Base-by-base conservation (phyloP, 345 rosid species). In the Hibiscus tridactylites region DNA sequence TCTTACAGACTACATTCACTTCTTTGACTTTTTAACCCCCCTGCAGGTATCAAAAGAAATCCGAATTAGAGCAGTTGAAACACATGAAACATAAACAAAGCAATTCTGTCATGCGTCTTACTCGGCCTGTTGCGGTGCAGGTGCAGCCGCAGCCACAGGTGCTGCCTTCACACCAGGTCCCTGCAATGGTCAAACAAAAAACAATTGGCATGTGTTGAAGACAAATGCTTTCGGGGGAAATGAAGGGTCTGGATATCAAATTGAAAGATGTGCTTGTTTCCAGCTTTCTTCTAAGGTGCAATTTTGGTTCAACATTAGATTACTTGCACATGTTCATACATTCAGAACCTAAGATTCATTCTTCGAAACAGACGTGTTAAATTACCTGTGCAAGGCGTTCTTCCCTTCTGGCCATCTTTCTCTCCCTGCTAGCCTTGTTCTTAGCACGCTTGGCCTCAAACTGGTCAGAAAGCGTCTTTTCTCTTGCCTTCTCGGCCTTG, bases 391-490 rank as follows among this genome's bases (percentile, higher is more conserved):
- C 91, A 37, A 90, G 76, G 7, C 91, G 88, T 77, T 85, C 91
- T 57, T 90, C 93, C 54, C 91, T 83, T 79, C 91, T 78, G 24
- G 93, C 96, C 65, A 83, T 9, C 78, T 90, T 90, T 66, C 90
- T 84, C 80, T 88, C 96, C 80, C 90, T 77, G 80, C 88, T 85
- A 3, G 88, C 96, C 86, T 90, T 90, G 85, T 85, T 88, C 88
- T 90, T 90, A 3, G 79, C 83, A 37, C 87, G 85, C 81, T 88
- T 88, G 47, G 91, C 89, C 79, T 88, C 91, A 71, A 90, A 90
- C 72, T 90, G 96, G 42, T 86, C 91, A 64, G 88, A 68, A 2
- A 90, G 78, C 0, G 91, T 86, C 90, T 90, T 90, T 29, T 90
- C 91, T 81, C 90, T 88, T 0, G 86, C 86, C 80, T 90, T 85